Evolutionary conservation across 2,329 filamentous ascomycete species (phyloP), one percentile per base, ranked within the genome.

Genomic region (Sporothrix luriei): DNA sequence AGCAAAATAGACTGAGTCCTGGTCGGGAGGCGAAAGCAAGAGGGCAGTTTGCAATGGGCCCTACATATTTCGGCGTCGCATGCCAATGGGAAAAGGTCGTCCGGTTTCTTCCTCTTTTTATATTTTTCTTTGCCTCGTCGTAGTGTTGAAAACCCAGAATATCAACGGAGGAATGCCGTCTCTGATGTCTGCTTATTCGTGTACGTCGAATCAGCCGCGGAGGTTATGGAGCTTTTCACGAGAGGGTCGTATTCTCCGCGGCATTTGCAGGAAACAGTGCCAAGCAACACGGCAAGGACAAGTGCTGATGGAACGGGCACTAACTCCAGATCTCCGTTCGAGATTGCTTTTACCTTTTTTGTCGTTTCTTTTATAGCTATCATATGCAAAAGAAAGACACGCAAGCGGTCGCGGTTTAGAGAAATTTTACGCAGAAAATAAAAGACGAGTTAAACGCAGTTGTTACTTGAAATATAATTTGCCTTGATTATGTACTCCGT

Each of bases 171-270:
- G n/a, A n/a, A 29, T 29, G 5, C 29, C 29, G 5, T 29, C 29
- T 29, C 4, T 5, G 16, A 7, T 6, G 16, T 26, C 1, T 38
- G 19, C 7, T 33, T 16, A 38, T 38, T 57, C 54, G 16, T 9
- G 26, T 5, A 13, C 38, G 38, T 40, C 38, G 10, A 55, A 26
- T n/a, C 52, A 55, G 26, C 52, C 52, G n/a, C 55, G 33, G 55
- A 40, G 55, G 19, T 40, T 40, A 19, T 40, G 24, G 51, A 55
- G 16, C 16, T 26, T 29, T 29, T 54, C 19, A 26, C 11, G n/a
- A 55, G 38, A 59, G 40, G 21, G 57, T 62, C 21, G 57, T 62
- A 62, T 62, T 46, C 38, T 62, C 57, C 57, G 57, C 57, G 38
- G 57, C 38, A 62, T 38, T 38, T 62, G 40, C 13, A 9, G 43